Conservation (phyloP, 805 yeast species). For the Priceomyces haplophilus region DNA sequence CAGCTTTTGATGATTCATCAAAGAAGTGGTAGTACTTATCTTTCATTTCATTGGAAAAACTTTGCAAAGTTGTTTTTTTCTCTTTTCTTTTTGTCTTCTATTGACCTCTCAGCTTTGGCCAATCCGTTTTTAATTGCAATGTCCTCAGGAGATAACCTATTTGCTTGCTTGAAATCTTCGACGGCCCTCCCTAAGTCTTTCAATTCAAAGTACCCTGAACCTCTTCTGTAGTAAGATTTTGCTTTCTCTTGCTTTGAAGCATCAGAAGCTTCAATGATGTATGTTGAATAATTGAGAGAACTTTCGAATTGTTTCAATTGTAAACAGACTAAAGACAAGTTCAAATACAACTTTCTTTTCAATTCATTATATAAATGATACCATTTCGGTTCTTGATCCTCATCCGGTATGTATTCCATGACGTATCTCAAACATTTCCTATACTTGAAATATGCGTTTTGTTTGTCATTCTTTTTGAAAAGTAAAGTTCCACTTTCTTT, state of each 20-base stretch:
- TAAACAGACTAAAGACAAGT: constrained; percentile 54
- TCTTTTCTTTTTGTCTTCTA: constrained; percentile 43
- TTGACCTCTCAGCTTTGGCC: constrained; percentile 33
- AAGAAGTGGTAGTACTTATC: neutral
- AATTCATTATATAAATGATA: constrained; percentile 47
- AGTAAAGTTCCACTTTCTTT: constrained; percentile 66
- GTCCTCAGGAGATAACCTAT: constrained; percentile 47
- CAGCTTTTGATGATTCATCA: too few species aligned
- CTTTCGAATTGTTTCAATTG: constrained; percentile 48
- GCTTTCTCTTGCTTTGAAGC: constrained; percentile 43
- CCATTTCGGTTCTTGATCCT: constrained; percentile 56
- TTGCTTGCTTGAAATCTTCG: constrained; percentile 44
- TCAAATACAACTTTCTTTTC: constrained; percentile 54
- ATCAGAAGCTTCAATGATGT: constrained; percentile 50
- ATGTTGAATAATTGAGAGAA: constrained; percentile 54
- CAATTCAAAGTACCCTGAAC: constrained; percentile 40
- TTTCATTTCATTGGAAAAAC: constrained; percentile 46
- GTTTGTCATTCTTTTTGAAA: constrained; percentile 49
- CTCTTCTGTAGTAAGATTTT: constrained; percentile 59
- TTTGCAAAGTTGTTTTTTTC: constrained; percentile 59
- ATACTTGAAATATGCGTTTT: constrained; percentile 61
- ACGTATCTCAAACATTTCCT: constrained; percentile 64
- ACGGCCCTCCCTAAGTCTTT: constrained; percentile 51
- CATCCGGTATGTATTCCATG: constrained; percentile 70
- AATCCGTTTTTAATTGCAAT: constrained; percentile 45